Conservation (phyloP, 805 yeast species). For the Wickerhamomyces alni region DNA sequence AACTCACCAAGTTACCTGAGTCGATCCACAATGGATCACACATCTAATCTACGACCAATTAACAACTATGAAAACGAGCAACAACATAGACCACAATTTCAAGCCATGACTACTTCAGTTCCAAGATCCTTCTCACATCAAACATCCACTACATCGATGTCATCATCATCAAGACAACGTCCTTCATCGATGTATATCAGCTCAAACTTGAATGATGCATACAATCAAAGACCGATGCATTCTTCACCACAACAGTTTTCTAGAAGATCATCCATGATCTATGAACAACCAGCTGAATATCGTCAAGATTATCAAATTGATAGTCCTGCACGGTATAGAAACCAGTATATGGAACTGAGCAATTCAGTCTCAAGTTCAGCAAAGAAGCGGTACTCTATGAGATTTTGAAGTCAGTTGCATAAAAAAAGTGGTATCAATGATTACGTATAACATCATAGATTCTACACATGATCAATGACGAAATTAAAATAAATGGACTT, state of each 20-base stretch:
- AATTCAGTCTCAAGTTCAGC: not conserved
- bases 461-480: not conserved
- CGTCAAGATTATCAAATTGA: too few relatives aligned
- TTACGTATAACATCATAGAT: too few relatives aligned
- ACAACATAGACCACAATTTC: not conserved
- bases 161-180: not conserved
- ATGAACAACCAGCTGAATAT: too few relatives aligned
- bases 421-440: too few relatives aligned
- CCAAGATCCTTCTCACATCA: slow-evolving; percentile 12
- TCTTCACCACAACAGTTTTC: not conserved
- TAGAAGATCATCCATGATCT: too few relatives aligned
- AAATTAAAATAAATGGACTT: not conserved
- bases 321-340: too few relatives aligned
- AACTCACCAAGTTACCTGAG: slow-evolving; percentile 6
- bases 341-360: not conserved
- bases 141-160: not conserved
- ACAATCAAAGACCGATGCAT: not conserved
- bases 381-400: slow-evolving; percentile 22
- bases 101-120: slow-evolving; percentile 7
- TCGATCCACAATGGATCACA: not conserved
- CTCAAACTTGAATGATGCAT: not conserved
- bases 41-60: not conserved
- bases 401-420: slow-evolving; percentile 10
- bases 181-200: slow-evolving; percentile 7
- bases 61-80: not conserved